These are phyloP conservation scores for Corrigiola litoralis DNA, from an alignment of 179 eudicot species.

Conservation along the genomic window DNA sequence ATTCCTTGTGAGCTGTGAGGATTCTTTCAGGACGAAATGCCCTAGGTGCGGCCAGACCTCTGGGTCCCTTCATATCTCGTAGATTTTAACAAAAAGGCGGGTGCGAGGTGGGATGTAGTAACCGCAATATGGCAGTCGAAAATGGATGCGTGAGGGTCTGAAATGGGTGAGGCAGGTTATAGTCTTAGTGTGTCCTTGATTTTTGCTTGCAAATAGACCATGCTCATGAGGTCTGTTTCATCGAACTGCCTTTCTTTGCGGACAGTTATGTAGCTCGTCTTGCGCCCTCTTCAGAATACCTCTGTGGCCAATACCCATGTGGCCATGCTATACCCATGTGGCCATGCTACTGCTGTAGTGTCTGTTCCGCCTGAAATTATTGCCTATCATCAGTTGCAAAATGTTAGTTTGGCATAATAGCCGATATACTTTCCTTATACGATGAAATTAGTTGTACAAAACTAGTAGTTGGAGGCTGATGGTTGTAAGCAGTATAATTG, in stretches of 20 bases:
- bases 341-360: conserved; percentile 9
- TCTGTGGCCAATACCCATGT: conserved; percentile 8
- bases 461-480: too few relatives aligned
- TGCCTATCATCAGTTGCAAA: neutral
- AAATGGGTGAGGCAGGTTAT: neutral
- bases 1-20: neutral
- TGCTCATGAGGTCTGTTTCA: conserved; percentile 13
- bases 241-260: neutral
- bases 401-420: neutral
- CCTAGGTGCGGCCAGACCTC: conserved; percentile 10
- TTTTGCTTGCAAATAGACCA: neutral
- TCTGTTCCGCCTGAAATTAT: conserved; percentile 8
- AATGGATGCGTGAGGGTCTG: neutral
- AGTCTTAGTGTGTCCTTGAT: conserved; percentile 7
- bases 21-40: conserved; percentile 22
- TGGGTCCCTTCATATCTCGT: conserved; percentile 25
- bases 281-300: conserved; percentile 5
- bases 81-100: conserved; percentile 3
- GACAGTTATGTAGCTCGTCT: conserved; percentile 7
- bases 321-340: conserved; percentile 16
- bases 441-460: too few relatives aligned
- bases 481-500: too few relatives aligned
- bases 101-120: conserved; percentile 15
- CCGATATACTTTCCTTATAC: too few relatives aligned
- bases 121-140: conserved; percentile 7